A percentile compares a stretch with the other conserved stretches of the same genome.
Conservation (phyloP, 148 eudicot genomes). For the Chenopodium suecicum region DNA sequence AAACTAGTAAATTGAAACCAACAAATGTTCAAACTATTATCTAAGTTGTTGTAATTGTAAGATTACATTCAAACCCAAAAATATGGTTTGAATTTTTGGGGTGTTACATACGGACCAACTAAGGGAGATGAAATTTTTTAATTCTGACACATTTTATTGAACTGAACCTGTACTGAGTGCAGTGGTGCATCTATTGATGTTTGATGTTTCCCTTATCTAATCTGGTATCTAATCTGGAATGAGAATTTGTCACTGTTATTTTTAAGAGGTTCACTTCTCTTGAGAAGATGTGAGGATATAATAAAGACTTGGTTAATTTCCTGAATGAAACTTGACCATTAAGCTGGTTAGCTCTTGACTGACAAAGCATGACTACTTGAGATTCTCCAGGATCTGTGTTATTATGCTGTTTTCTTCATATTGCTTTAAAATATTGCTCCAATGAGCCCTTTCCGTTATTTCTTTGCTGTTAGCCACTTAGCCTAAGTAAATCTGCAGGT, state of each 20-base stretch:
- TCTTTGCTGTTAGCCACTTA: no score
- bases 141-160: background rate
- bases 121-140: background rate
- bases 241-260: background rate
- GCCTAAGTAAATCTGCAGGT: background rate
- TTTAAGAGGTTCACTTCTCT: background rate
- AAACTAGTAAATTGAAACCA: no score
- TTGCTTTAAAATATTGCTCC: background rate
- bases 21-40: no score
- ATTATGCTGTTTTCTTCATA: background rate
- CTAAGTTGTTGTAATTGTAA: no score
- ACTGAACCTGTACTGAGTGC: background rate
- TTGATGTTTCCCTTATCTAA: background rate
- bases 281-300: background rate
- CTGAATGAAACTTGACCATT: background rate
- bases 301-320: background rate
- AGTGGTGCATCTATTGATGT: background rate
- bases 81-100: no score
- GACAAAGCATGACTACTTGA: background rate
- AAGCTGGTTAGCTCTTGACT: no score
- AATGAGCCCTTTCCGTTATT: background rate
- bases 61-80: no score
- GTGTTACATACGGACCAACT: background rate
- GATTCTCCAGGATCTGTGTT: background rate
- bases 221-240: background rate